These are phyloP conservation scores for Termitomyces sp. DNA, from an alignment of 768 basidiomycete species.

Conservation along the genomic window DNA sequence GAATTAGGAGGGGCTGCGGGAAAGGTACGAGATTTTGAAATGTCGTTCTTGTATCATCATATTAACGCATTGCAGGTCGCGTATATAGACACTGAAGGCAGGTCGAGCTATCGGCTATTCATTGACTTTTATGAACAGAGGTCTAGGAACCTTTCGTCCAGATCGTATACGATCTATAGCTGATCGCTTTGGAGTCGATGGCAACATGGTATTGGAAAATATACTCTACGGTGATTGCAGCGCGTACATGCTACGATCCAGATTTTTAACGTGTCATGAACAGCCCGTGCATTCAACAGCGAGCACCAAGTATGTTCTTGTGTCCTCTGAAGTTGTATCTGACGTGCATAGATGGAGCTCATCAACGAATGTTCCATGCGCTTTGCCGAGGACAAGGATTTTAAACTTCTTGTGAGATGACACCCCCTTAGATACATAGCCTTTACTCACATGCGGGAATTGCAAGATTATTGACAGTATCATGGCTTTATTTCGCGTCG, in stretches of 20 bases:
- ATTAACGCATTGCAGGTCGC: slow-evolving; percentile 47
- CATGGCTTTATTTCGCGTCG: slow-evolving; percentile 94
- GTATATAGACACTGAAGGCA: slow-evolving; percentile 87
- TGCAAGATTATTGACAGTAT: slow-evolving; percentile 89
- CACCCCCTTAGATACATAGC: not conserved
- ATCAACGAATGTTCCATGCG: slow-evolving; percentile 86
- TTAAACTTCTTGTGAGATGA: slow-evolving; percentile 52
- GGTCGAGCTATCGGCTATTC: not conserved
- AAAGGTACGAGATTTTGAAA: slow-evolving; percentile 43
- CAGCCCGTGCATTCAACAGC: slow-evolving; percentile 87
- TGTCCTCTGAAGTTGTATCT: not conserved
- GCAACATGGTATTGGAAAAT: slow-evolving; percentile 81
- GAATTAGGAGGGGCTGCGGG: slow-evolving; percentile 91
- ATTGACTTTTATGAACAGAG: slow-evolving; percentile 14
- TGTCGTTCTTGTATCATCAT: not conserved
- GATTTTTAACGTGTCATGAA: slow-evolving; percentile 9
- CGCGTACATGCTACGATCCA: not conserved
- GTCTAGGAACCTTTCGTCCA: slow-evolving; percentile 84
- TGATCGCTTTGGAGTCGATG: slow-evolving; percentile 91
- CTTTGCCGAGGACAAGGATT: slow-evolving; percentile 88
- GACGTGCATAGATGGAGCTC: slow-evolving; percentile 67
- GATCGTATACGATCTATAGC: slow-evolving; percentile 90
- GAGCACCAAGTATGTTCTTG: slow-evolving; percentile 68
- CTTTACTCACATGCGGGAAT: slow-evolving; percentile 7
- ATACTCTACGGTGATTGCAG: slow-evolving; percentile 70